phyloP scores from a whole-genome alignment of 2,329 filamentous ascomycete species.

The Trichoderma cornu-damae region DNA sequence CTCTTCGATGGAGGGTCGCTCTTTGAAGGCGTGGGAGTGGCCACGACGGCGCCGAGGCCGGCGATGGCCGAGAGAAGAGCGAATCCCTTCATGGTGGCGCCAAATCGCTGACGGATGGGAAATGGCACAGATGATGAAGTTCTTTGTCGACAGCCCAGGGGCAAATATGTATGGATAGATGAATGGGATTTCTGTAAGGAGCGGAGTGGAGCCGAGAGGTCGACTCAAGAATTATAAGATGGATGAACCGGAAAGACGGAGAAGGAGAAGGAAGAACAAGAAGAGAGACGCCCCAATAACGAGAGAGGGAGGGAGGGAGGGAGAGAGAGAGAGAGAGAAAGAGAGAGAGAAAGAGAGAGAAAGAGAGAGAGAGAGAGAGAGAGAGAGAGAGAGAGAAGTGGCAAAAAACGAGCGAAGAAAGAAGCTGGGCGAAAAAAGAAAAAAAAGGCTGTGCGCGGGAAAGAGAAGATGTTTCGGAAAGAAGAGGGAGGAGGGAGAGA shows the following conservation, averaged over 20 bases:
- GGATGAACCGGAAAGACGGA: constrained; percentile 12
- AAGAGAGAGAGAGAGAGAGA: constrained; percentile 25
- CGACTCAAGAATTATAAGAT: constrained; percentile 11
- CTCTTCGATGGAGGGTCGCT: constrained; percentile 47
- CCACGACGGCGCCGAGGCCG: constrained; percentile 40
- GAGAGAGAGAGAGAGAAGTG: not conserved
- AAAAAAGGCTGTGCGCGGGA: constrained; percentile 16
- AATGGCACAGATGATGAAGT: not conserved
- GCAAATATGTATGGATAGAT: constrained; percentile 13
- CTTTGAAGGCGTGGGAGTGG: constrained; percentile 47
- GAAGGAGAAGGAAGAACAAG: constrained; percentile 14
- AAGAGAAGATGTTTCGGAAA: constrained; percentile 14
- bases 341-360: constrained; percentile 15
- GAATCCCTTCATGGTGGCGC: constrained; percentile 45
- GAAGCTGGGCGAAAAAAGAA: constrained; percentile 16
- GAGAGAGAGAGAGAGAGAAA: constrained; percentile 25
- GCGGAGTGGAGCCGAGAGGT: constrained; percentile 1
- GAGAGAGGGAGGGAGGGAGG: constrained; percentile 29
- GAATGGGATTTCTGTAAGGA: constrained; percentile 6
- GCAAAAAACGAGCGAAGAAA: constrained; percentile 27
- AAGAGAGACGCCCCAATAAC: constrained; percentile 32
- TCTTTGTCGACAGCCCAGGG: not conserved
- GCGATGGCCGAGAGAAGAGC: constrained; percentile 46
- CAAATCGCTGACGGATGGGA: constrained; percentile 20
- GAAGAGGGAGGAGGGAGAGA: constrained; percentile 13